phyloP scores from a whole-genome alignment of 2,329 filamentous ascomycete species.

The Botrytis deweyae region DNA sequence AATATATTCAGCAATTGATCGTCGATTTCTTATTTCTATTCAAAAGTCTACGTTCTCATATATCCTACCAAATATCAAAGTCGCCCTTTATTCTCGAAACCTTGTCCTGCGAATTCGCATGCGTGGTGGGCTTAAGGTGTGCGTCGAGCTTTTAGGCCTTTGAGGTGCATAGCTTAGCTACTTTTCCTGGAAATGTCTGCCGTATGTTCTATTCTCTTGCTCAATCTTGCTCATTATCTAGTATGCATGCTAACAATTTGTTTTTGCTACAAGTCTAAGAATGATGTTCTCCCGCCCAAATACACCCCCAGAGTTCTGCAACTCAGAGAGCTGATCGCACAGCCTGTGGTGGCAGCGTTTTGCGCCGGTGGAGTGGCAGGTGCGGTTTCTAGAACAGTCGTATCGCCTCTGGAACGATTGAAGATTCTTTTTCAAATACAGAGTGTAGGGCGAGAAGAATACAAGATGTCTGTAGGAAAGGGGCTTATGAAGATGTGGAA shows the following conservation, averaged over 20 bases:
- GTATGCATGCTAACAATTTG: background rate
- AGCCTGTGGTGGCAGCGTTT: constrained; percentile 88
- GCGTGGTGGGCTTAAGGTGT: constrained; percentile 15
- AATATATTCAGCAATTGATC: constrained; percentile 10
- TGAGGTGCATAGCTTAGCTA: constrained; percentile 24
- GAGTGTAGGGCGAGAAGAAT: constrained; percentile 84
- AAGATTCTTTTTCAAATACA: constrained; percentile 99
- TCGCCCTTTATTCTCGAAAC: background rate
- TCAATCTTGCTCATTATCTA: background rate
- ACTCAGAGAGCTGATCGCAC: constrained; percentile 58
- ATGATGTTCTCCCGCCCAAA: constrained; percentile 36
- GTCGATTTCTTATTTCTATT: background rate
- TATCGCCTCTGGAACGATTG: constrained; percentile 90
- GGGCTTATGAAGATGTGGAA: constrained; percentile 93
- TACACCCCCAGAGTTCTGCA: constrained; percentile 38
- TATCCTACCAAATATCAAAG: background rate
- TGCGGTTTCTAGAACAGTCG: constrained; percentile 95
- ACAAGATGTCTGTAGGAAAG: constrained; percentile 87
- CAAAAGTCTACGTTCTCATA: background rate
- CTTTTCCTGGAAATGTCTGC: constrained; percentile 35
- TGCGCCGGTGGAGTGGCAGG: constrained; percentile 91
- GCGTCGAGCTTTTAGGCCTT: constrained; percentile 27
- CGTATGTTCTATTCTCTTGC: constrained; percentile 31
- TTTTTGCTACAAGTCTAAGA: constrained; percentile 28
- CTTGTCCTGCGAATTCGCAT: constrained; percentile 10